Base-by-base conservation (phyloP, 148 eudicot genomes). In the Heliamphora exappendiculata region DNA sequence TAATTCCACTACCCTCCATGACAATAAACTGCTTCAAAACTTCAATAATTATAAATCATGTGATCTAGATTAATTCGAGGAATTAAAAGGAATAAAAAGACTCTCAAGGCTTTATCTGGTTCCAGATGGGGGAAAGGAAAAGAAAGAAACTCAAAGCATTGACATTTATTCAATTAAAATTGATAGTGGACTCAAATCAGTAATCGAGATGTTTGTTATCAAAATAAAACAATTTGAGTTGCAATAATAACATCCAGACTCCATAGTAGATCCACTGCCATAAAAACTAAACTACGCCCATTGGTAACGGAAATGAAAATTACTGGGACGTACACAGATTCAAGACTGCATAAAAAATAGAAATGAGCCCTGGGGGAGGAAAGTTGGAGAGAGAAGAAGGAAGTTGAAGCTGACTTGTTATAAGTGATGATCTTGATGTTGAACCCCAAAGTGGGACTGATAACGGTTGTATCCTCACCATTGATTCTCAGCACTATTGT, bases 381-480 rank as follows among this genome's bases (percentile, higher is more conserved):
- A 45, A 73, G 63, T 60, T 6, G 33, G 34, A 34, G 36, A 28
- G 54, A 55, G 20, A n/a, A n/a, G 31, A 67, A 42, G 57, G 29
- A 14, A 72, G 22, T 17, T 5, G 42, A 58, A 34, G 54, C 45
- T 44, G 73, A 94, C 98, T 87, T 94, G 73, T 88, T 77, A 78
- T 92, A 94, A 29, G 89, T 49, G 20, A 94, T 94, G 67, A 97
- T 94, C 79, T 92, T 94, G 84, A 94, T 94, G 79, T 94, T 94
- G 82, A 94, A 94, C 1, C 98, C 97, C 76, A 94, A 78, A 0
- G 97, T 94, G 41, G 97, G 98, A 78, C 93, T 92, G 33, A 94
- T 94, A 60, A 94, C 85, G 41, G 96, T 92, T 10, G 98, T 92
- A 67, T 94, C 98, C 75, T 94, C 98, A 5, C 97, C 97, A 85